These are phyloP conservation scores for Dichomitus squalens DNA, from an alignment of 1,284 basidiomycete genomes.

Conservation along the genomic window DNA sequence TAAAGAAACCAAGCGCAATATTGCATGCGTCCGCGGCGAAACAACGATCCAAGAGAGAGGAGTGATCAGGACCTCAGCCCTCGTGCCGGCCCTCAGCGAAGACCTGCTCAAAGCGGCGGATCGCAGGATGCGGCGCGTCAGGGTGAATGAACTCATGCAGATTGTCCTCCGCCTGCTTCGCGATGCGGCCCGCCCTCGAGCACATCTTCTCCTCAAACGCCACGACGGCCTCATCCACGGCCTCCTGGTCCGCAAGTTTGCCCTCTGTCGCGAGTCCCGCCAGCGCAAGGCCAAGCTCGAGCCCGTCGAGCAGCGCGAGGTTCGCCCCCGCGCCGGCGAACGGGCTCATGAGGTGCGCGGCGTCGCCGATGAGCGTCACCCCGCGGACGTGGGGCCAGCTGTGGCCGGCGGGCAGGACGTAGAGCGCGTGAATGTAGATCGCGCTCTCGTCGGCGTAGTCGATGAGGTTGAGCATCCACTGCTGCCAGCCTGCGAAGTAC, in stretches of 20 bases:
- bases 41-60: too few relatives aligned
- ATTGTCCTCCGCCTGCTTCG: neutral
- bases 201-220: conserved; percentile 14
- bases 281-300: conserved; percentile 29
- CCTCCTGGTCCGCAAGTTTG: neutral
- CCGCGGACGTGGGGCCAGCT: conserved; percentile 11
- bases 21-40: too few relatives aligned
- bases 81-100: neutral
- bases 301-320: conserved; percentile 33
- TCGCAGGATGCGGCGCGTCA: neutral
- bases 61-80: neutral
- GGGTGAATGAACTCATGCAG: neutral
- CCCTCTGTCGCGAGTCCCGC: conserved; percentile 1
- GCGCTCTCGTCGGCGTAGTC: conserved; percentile 5
- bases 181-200: neutral
- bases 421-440: conserved; percentile 10
- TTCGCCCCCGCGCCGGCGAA: conserved; percentile 50
- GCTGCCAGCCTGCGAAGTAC: conserved; percentile 10
- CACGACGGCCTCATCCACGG: conserved; percentile 9
- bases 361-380: conserved; percentile 42
- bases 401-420: conserved; percentile 10
- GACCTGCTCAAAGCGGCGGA: neutral
- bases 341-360: conserved; percentile 50
- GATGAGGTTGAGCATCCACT: conserved; percentile 15
- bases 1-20: too few relatives aligned